A percentile compares a stretch with the other conserved stretches of the same genome.
Evolutionary conservation across 2,329 filamentous ascomycete genomes (phyloP).

Genomic region (Cladorrhinum sp.): DNA sequence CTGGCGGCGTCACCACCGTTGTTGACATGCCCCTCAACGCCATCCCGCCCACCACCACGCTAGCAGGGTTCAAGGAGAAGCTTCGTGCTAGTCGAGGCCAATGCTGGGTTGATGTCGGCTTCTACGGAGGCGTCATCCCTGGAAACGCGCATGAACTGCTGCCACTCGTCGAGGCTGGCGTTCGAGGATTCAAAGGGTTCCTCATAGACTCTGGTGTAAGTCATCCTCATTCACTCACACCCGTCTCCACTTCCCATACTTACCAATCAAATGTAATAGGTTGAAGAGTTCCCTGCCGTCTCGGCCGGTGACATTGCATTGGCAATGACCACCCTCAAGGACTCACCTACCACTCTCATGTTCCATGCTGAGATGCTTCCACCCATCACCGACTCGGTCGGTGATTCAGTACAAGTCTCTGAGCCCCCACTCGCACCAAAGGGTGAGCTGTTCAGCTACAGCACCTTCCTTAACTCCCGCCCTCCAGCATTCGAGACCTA

Average conservation of each 20-base stretch:
- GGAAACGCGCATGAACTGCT: constrained; percentile 80
- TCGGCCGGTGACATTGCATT: constrained; percentile 72
- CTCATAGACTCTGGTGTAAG: constrained; percentile 92
- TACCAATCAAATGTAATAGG: constrained; percentile 45
- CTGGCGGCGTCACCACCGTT: constrained; percentile 93
- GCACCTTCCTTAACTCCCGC: constrained; percentile 86
- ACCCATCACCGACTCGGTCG: constrained; percentile 75
- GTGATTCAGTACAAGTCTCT: constrained; percentile 70
- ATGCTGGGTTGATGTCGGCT: constrained; percentile 98
- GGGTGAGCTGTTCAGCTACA: constrained; percentile 74
- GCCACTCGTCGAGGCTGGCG: constrained; percentile 77
- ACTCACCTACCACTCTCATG: constrained; percentile 88
- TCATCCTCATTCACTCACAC: constrained; percentile 24
- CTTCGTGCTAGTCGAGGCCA: constrained; percentile 77
- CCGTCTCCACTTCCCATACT: constrained; percentile 1
- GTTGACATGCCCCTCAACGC: constrained; percentile 98
- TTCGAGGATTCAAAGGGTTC: constrained; percentile 96
- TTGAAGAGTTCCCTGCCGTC: constrained; percentile 95
- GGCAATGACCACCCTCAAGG: constrained; percentile 77
- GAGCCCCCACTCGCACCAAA: constrained; percentile 66
- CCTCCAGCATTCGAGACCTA: constrained; percentile 89
- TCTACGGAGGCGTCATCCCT: constrained; percentile 92
- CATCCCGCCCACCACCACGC: constrained; percentile 91
- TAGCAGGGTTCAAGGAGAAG: constrained; percentile 80
- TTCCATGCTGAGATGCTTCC: constrained; percentile 99